Evolutionary conservation across 768 basidiomycete species (phyloP), one percentile per base, ranked within the genome.

Genomic region (Rhodotorula diobovata): DNA sequence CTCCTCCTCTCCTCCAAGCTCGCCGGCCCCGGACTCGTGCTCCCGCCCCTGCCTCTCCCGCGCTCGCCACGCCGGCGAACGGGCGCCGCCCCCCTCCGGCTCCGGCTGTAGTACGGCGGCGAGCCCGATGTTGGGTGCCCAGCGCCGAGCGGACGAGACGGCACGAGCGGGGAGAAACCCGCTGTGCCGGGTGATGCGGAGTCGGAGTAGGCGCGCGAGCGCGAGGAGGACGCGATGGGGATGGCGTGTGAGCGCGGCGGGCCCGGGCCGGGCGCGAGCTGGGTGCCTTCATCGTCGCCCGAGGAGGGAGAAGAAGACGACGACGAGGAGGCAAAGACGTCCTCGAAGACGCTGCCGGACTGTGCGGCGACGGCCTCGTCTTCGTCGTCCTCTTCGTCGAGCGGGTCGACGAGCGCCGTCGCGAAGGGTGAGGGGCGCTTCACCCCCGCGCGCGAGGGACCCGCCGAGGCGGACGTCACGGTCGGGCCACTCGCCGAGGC

Each of bases 381-480:
- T 12, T 64, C 68, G 9, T 66, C 53, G 7, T 72, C 66, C 25
- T 72, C 66, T 32, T 61, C 63, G 32, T 34, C 25, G 34, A 48
- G 23, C 28, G 90, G 89, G 81, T 90, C 90, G 14, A 88, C 86
- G 76, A 86, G 85, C 65, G 90, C 87, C 73, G 90, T 88, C 4
- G 66, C 54, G 23, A 87, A 85, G 2, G 68, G 73, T 0, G 78
- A 55, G 23, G 77, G 25, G 73, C 66, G 30, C 76, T 48, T 28
- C 10, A 88, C 87, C 57, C 82, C 77, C n/a, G 51, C 15, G 37
- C 35, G 21, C 7, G 21, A 28, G 30, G 35, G n/a, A 11, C 25
- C 25, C 0, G 35, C 37, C 12, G 93, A 85, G 25, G 81, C 81
- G 88, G 84, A 28, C 28, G 35, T 93, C n/a, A n/a, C n/a, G n/a